Evolutionary conservation across 257 asterid genomes (phyloP).

Genomic region (Leonotis leonurus): DNA sequence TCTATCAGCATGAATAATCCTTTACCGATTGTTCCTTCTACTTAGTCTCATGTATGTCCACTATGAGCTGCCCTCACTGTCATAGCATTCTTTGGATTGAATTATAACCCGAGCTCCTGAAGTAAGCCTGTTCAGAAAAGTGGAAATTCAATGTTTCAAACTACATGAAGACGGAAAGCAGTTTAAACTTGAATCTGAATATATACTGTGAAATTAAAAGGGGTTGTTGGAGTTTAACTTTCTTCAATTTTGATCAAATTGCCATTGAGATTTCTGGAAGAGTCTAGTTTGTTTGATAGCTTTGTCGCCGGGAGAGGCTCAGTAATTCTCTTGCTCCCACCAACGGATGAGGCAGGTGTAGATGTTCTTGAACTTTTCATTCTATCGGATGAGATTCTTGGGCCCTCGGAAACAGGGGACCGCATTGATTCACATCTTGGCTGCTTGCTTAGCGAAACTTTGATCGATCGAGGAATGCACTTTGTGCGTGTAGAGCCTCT

Average conservation of each 20-base stretch:
- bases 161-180: conserved; percentile 20
- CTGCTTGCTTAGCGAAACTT: conserved; percentile 65
- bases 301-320: conserved; percentile 40
- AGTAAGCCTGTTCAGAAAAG: conserved; percentile 69
- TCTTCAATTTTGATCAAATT: conserved; percentile 80
- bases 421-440: conserved; percentile 84
- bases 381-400: conserved; percentile 80
- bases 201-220: neutral
- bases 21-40: too few species aligned
- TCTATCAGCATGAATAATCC: neutral
- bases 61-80: conserved; percentile 24
- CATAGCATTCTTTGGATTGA: conserved; percentile 45
- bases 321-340: conserved; percentile 75
- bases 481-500: conserved; percentile 39
- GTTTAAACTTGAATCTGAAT: neutral
- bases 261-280: conserved; percentile 44
- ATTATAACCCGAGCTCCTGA: conserved; percentile 98
- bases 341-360: conserved; percentile 44
- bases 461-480: conserved; percentile 84
- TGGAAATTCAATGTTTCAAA: conserved; percentile 24
- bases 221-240: conserved; percentile 51
- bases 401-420: conserved; percentile 83
- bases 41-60: neutral
- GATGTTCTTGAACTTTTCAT: conserved; percentile 48
- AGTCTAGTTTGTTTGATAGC: conserved; percentile 29